A percentile compares a stretch with the other conserved stretches of the same genome.
Conservation (phyloP, 1,284 basidiomycete genomes). For the Sphagnurus paluster region DNA sequence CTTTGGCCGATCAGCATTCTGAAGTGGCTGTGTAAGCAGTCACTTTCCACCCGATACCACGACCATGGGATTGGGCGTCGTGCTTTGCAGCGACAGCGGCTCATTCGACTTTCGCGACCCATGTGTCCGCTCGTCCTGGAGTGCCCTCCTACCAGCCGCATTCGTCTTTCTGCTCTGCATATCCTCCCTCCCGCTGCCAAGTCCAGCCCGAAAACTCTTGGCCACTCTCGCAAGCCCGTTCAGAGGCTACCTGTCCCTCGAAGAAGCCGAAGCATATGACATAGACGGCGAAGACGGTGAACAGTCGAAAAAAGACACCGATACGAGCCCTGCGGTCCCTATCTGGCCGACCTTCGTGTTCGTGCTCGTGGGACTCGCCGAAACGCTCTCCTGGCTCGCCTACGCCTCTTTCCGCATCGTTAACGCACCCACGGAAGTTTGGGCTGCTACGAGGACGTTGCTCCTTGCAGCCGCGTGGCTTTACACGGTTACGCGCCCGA, state of each 20-base stretch:
- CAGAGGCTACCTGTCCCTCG: constrained; percentile 50
- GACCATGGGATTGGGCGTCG: constrained; percentile 3
- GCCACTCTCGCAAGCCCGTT: constrained; percentile 38
- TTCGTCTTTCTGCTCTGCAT: constrained; percentile 49
- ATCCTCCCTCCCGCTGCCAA: constrained; percentile 36
- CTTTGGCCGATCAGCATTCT: not conserved
- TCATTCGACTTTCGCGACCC: constrained; percentile 44
- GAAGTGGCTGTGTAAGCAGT: constrained; percentile 7
- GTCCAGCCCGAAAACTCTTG: constrained; percentile 35
- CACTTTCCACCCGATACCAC: not conserved
- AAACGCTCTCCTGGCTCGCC: constrained; percentile 52
- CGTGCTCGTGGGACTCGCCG: constrained; percentile 46
- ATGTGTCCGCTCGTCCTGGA: constrained; percentile 61
- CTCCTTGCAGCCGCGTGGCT: constrained; percentile 55
- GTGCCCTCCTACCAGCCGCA: constrained; percentile 47
- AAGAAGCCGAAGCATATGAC: constrained; percentile 58
- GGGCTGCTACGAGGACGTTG: constrained; percentile 35
- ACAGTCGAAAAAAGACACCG: constrained; percentile 24
- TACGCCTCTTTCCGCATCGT: constrained; percentile 45
- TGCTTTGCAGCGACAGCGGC: constrained; percentile 8
- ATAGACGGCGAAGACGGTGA: constrained; percentile 23
- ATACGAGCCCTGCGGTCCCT: constrained; percentile 30
- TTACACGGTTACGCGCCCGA: constrained; percentile 48
- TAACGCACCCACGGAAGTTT: constrained; percentile 27
- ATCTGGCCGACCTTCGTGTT: constrained; percentile 60